Base-by-base conservation (phyloP, 441 rosid species). In the Bruguiera hainesii region DNA sequence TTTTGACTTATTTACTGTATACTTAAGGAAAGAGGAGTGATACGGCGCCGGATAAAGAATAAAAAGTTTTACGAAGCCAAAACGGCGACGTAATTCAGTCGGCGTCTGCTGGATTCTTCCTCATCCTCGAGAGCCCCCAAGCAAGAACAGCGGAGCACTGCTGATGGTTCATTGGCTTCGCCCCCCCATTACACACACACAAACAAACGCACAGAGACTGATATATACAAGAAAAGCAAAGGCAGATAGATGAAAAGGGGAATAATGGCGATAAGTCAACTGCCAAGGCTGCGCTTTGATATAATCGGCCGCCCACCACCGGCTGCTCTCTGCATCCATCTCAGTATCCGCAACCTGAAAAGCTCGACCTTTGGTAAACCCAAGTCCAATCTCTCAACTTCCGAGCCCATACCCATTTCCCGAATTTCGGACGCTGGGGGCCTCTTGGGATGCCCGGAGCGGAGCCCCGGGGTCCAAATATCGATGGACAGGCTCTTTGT, bases 401-500 rank as follows among this genome's bases (percentile, higher is more conserved):
- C 88, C 6, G 89, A 88, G 33, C 92, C 89, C 5, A 73, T 80
- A 46, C 95, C 93, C 31, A 30, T 81, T 26, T 61, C 80, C 20
- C 74, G 71, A 42, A 55, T 81, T 2, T 50, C 77, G 9, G 67
- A 69, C 57, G 3, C 63, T 28, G 25, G 29, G 6, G 55, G 48
- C 2, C 5, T 20, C 3, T 33, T 53, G 0, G 28, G 58, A 0
- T 28, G 65, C 4, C 51, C 75, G 7, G 81, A 86, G 20, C 82
- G 80, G 18, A 30, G 78, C 29, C 28, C 78, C 20, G 84, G 56
- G 3, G 42, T 75, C 26, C 76, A 85, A 60, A 63, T 93, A 70
- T 69, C 96, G 7, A 74, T 85, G 15, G 90, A 89, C 65, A 86
- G 79, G 84, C 89, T 90, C 52, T 93, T 93, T 59, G 61, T 90